These are phyloP conservation scores for Cercis canadensis DNA, from an alignment of 306 rosid species.

Conservation along the genomic window DNA sequence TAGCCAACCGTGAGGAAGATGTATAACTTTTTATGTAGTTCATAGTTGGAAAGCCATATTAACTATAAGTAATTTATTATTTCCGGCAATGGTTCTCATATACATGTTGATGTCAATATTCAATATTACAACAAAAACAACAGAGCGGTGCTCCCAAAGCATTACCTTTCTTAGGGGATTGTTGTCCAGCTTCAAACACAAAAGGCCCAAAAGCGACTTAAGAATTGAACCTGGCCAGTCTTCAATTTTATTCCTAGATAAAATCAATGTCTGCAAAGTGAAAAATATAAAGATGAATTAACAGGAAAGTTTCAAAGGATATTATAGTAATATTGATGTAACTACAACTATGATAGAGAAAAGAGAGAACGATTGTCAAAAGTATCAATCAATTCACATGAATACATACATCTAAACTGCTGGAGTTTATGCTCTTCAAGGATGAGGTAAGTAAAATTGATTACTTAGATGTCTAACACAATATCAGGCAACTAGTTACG, in stretches of 20 bases:
- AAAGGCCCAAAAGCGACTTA: constrained; percentile 63
- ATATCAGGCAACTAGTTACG: constrained; percentile 10
- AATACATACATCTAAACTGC: neutral
- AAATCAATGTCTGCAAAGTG: constrained; percentile 70
- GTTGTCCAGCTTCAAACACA: constrained; percentile 84
- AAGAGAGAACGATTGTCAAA: constrained; percentile 17
- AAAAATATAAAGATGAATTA: constrained; percentile 39
- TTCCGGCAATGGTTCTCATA: no score
- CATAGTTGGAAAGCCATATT: constrained; percentile 12
- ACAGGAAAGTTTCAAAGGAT: constrained; percentile 24
- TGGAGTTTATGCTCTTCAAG: constrained; percentile 8
- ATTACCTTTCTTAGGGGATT: constrained; percentile 82
- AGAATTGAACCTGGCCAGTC: constrained; percentile 90
- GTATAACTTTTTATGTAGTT: constrained; percentile 22
- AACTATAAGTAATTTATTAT: no score
- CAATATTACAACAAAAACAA: constrained; percentile 27
- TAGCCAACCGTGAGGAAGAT: neutral
- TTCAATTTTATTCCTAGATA: constrained; percentile 81
- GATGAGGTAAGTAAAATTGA: neutral
- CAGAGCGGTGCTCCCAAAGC: constrained; percentile 18
- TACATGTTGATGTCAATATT: constrained; percentile 11
- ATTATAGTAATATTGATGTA: no score
- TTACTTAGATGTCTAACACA: constrained; percentile 1
- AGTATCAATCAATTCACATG: constrained; percentile 3
- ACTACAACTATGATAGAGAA: neutral